Evolutionary conservation across 1,284 basidiomycete species (phyloP).

Genomic region (Sanghuangporus weigelae): DNA sequence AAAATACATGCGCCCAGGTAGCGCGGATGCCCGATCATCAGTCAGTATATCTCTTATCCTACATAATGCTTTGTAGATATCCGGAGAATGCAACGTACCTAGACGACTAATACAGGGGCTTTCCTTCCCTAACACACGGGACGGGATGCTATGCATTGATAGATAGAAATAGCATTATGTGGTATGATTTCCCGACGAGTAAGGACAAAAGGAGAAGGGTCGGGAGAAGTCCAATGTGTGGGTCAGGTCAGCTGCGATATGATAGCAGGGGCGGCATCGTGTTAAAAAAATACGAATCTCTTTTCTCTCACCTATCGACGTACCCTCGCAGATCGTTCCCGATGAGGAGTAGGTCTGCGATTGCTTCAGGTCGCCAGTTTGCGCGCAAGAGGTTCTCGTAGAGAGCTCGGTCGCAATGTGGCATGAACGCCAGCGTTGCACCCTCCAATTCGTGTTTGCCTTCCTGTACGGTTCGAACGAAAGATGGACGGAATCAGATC

Average conservation of each 20-base stretch:
- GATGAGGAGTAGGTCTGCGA: slow-evolving; percentile 37
- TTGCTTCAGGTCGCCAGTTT: slow-evolving; percentile 46
- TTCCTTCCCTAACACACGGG: slow-evolving; percentile 28
- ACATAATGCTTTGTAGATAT: not conserved
- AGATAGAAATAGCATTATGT: too few species aligned
- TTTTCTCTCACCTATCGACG: slow-evolving; percentile 41
- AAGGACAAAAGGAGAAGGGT: not conserved
- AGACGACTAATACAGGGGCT: slow-evolving; percentile 34
- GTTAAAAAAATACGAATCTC: not conserved
- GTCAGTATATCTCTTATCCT: not conserved
- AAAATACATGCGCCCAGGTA: not conserved
- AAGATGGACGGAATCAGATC: not conserved
- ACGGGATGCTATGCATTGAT: slow-evolving; percentile 26
- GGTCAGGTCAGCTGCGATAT: not conserved
- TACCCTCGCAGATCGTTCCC: slow-evolving; percentile 43
- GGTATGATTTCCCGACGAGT: not conserved
- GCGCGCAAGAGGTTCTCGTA: slow-evolving; percentile 59
- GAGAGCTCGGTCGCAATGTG: slow-evolving; percentile 65
- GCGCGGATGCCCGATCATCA: not conserved
- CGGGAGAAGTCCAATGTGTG: not conserved
- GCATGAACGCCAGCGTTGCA: slow-evolving; percentile 71
- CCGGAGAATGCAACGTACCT: slow-evolving; percentile 27
- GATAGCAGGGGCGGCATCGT: slow-evolving; percentile 10
- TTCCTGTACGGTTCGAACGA: slow-evolving; percentile 21
- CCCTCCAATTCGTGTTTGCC: slow-evolving; percentile 26